These are phyloP conservation scores for Trichoderma semiorbis DNA, from an alignment of 2,329 filamentous ascomycete species.

Conservation along the genomic window DNA sequence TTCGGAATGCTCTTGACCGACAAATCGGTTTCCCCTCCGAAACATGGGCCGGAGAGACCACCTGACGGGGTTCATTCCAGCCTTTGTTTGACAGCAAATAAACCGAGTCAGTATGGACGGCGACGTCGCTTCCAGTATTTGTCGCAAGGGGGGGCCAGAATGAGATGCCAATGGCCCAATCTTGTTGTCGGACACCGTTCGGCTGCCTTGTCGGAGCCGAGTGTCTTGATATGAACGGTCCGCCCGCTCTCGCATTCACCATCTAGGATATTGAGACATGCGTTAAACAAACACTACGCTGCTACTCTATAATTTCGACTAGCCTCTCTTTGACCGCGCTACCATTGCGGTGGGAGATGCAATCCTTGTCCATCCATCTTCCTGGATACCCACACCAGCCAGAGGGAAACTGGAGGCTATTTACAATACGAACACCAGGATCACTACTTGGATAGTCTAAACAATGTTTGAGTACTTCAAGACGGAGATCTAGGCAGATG, in stretches of 20 bases:
- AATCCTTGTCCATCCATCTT: neutral
- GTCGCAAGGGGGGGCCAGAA: neutral
- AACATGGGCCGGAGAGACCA: neutral
- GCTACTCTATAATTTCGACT: neutral
- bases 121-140: neutral
- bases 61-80: conserved; percentile 6
- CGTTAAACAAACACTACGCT: neutral
- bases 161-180: neutral
- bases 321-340: neutral
- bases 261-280: neutral
- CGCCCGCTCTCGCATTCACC: neutral
- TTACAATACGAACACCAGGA: neutral
- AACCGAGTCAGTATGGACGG: neutral
- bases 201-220: neutral
- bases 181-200: neutral
- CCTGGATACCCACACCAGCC: neutral
- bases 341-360: neutral
- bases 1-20: conserved; percentile 10
- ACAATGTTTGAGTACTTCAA: neutral
- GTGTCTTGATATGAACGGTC: neutral
- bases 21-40: neutral
- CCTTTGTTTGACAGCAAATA: neutral
- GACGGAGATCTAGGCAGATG: neutral
- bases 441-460: neutral
- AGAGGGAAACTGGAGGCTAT: neutral